Conservation (phyloP, 257 asterid genomes). For the Penstemon newberryi region DNA sequence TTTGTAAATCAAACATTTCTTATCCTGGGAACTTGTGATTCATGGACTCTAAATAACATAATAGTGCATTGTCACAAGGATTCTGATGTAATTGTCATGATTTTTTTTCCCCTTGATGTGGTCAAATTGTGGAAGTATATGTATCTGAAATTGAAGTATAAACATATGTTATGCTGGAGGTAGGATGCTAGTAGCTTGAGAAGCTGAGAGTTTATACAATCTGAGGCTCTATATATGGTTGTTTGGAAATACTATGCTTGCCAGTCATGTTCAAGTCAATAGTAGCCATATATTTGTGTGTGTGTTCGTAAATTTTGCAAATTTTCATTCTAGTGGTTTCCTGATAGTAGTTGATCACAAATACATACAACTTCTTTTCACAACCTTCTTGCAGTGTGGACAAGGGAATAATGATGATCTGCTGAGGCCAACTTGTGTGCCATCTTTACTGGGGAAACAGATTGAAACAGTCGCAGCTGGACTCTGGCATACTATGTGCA, state of each 20-base stretch:
- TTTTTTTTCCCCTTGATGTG: too few species aligned
- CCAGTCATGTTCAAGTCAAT: not conserved
- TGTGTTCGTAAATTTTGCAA: not conserved
- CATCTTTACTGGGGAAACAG: conserved; percentile 47
- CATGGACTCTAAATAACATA: not conserved
- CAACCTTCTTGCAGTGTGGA: conserved; percentile 59
- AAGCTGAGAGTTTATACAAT: conserved; percentile 3
- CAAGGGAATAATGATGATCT: conserved; percentile 62
- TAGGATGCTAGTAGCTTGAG: not conserved
- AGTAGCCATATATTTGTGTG: not conserved
- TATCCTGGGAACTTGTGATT: conserved; percentile 17
- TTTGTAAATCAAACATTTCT: not conserved
- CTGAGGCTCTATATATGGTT: conserved; percentile 13
- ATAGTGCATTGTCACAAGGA: too few species aligned
- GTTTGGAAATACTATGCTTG: conserved; percentile 5
- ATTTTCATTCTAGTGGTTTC: conserved; percentile 1
- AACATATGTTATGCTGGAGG: not conserved
- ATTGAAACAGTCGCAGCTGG: conserved; percentile 69
- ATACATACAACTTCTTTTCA: not conserved
- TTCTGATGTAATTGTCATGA: too few species aligned
- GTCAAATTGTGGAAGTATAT: not conserved
- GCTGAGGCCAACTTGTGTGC: conserved; percentile 60
- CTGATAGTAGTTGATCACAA: not conserved
- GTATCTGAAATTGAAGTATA: not conserved
- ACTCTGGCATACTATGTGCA: conserved; percentile 73